phyloP scores from a whole-genome alignment of 768 basidiomycete species.

The Inosperma sp. region DNA sequence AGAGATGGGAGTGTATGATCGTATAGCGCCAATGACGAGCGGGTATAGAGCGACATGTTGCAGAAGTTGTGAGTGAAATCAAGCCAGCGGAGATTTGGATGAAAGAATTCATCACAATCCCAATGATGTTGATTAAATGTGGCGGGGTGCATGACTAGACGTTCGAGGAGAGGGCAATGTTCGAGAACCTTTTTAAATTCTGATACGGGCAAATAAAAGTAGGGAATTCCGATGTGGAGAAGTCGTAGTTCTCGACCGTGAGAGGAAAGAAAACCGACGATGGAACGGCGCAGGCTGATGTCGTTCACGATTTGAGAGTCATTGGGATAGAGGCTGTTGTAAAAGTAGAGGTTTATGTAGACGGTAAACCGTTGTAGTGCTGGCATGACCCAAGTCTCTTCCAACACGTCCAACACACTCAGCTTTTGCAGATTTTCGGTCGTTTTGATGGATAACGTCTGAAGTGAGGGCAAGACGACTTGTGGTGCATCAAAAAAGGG shows the following conservation, averaged over 20 bases:
- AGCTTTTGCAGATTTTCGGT: not conserved
- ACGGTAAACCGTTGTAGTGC: not conserved
- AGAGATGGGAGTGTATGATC: too few species aligned
- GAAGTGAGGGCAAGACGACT: too few species aligned
- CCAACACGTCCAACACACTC: not conserved
- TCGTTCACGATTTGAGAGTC: too few species aligned
- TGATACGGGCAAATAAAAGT: too few species aligned
- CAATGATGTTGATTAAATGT: not conserved
- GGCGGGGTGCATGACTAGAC: not conserved
- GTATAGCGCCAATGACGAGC: not conserved
- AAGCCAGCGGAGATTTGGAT: not conserved
- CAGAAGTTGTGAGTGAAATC: not conserved
- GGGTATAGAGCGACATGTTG: not conserved
- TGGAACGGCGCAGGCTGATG: not conserved
- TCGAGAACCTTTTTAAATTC: not conserved
- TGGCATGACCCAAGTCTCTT: not conserved
- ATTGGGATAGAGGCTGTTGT: too few species aligned
- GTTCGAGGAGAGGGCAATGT: not conserved
- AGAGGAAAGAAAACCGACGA: not conserved
- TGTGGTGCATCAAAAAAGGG: too few species aligned
- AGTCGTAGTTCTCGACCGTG: not conserved
- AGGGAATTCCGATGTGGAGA: not conserved
- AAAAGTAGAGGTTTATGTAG: not conserved
- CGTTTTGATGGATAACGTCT: too few species aligned
- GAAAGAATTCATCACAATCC: not conserved